Evolutionary conservation across 1,284 basidiomycete species (phyloP), one percentile per base, ranked within the genome.

Genomic region (Moniliophthora roreri): DNA sequence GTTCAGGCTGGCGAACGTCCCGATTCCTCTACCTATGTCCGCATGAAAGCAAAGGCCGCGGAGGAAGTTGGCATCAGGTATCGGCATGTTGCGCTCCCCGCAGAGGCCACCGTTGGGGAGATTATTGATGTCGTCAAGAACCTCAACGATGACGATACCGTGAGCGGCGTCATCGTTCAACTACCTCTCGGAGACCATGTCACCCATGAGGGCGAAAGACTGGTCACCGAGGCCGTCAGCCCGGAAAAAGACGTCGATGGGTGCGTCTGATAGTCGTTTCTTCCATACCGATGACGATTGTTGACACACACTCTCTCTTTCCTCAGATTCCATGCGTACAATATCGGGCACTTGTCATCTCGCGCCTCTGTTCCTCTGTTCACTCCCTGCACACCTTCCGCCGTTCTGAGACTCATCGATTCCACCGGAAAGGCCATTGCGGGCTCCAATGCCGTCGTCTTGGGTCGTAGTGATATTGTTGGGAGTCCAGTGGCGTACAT

Each of bases 241-340:
- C 93, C 95, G 13, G 81, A 87, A 67, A 99, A 99, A 76, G 97
- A 99, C 65, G 91, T 99, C 55, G 97, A 99, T 72, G 97, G 96
- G 87, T 93, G 63, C 53, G 78, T 71, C 54, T 6, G 6, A 6
- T 32, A 6, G 28, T 32, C 11, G 7, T 32, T 57, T 57, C 42
- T 42, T 57, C 7, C 26, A 18, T 34, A 21, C 16, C 42, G 15
- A 7, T 28, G 36, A 15, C n/a, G 20, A 26, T 44, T 28, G 20
- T 58, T 50, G 24, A 46, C 49, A 24, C 56, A 42, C 59, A 50
- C 50, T 50, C 37, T 46, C 35, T 52, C 28, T 32, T 11, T 24
- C n/a, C 53, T 32, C 57, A 92, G 92, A 49, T 99, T 99, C 80
- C 95, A 98, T 76, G 94, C 96, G 5, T 96, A 98, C 73, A 99